Evolutionary conservation across 345 rosid genomes (phyloP), one percentile per base, ranked within the genome.

Genomic region (Lumnitzera littorea): DNA sequence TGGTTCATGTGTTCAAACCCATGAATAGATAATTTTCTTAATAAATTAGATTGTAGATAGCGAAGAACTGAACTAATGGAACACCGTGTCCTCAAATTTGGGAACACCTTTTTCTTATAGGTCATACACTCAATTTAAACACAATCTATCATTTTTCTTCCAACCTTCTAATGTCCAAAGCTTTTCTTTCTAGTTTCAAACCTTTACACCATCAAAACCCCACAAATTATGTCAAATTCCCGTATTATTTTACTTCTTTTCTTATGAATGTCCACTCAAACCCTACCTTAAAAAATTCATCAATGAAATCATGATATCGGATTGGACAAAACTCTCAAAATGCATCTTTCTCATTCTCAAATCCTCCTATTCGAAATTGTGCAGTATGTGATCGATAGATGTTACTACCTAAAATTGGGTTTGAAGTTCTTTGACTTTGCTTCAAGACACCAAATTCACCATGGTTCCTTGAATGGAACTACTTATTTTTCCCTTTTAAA

Each of bases 401-500:
- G 85, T 67, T 74, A 58, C 15, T 77, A 89, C 74, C 74, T 77
- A 1, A 82, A 72, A 36, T 63, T 67, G 36, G 70, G 65, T 11
- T 15, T 67, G 60, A 49, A 49, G 48, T 67, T 67, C 65, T 67
- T 59, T 50, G 59, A 23, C 14, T 87, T 72, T 91, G 95, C 29
- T 56, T 87, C 16, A 69, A 72, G 68, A 68, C 74, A 51, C 67
- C 46, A 57, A 48, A 75, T 73, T 7, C 55, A 56, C 10, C 67
- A 56, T 43, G 56, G 72, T 8, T 58, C 65, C 52, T 29, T 74
- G 0, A 71, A 85, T 74, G 86, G 79, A 69, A 60, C 68, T 25
- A 83, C 91, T 60, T 82, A 76, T 70, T 88, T 94, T 58, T 86
- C 97, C 47, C 81, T 80, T 58, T 62, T 91, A 53, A 88, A 76